Percentiles rank a stretch among this genome's conserved stretches.
These are phyloP conservation scores for Xylaria sp. DNA, from an alignment of 2,329 filamentous ascomycete genomes.

Conservation along the genomic window DNA sequence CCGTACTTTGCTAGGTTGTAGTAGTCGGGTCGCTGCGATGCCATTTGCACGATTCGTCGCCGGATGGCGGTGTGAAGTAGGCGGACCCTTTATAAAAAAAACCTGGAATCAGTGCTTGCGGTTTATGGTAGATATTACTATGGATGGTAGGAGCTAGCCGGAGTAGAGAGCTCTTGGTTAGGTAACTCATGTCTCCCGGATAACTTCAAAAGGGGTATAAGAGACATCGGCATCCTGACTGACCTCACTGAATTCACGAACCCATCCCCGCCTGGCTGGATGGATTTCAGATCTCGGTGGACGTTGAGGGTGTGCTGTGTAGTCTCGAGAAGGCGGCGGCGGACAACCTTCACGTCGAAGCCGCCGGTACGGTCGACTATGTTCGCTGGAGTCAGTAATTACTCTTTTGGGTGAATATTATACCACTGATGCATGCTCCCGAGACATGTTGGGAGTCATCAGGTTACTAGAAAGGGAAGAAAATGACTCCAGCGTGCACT, in stretches of 20 bases:
- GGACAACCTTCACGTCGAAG: slow-evolving; percentile 74
- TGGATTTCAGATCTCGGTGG: slow-evolving; percentile 69
- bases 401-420: too few relatives aligned
- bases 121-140: background rate
- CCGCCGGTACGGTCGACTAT: slow-evolving; percentile 79
- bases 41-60: slow-evolving; percentile 70
- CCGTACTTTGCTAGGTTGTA: slow-evolving; percentile 69
- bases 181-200: background rate
- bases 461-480: too few relatives aligned
- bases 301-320: slow-evolving; percentile 80
- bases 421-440: too few relatives aligned
- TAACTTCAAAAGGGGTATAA: background rate
- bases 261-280: slow-evolving; percentile 75
- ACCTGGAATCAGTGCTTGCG: background rate
- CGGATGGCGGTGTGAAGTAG: slow-evolving; percentile 76
- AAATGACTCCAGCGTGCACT: too few relatives aligned
- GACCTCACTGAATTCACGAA: slow-evolving; percentile 67
- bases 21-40: slow-evolving; percentile 66
- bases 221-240: background rate
- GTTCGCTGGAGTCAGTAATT: too few relatives aligned
- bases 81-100: slow-evolving; percentile 61
- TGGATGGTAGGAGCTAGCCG: background rate
- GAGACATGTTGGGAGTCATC: too few relatives aligned
- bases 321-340: slow-evolving; percentile 72
- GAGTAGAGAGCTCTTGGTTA: too few relatives aligned